Base-by-base conservation (phyloP, 352 stramenopile genomes). In the Pythium folliculosum region DNA sequence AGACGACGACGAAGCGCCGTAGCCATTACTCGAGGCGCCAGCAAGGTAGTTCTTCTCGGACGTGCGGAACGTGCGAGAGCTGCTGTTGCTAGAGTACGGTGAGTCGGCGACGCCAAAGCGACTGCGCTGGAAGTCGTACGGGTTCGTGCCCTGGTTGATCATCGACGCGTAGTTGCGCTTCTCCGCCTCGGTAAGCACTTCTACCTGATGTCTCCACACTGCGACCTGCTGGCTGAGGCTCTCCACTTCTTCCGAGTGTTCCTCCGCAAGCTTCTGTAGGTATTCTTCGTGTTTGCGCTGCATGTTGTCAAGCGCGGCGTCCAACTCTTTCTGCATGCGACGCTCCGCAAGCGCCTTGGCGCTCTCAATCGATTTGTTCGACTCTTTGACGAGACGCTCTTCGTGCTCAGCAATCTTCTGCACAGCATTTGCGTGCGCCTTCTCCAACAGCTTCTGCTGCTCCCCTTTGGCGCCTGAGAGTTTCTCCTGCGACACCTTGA, bases 161-260 rank as follows among this genome's bases (percentile, higher is more conserved):
- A 89, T 75, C 35, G 82, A 73, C 27, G 77, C 78, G 21, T 91
- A 92, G 59, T 90, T 91, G 27, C 86, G 84, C 70, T 88, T 89
- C 66, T 94, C 86, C 1, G 85, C 82, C 47, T 94, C 86, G 2
- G 86, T 94, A 3, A 94, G 60, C 43, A 94, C 86, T 67, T 94
- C 86, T 12, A 94, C 86, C 60, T 94, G 86, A 53, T 94, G 86
- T 21, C 86, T 81, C 86, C 86, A 94, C 60, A 94, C 81, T 0
- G 80, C 81, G 44, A 94, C 80, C 68, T 94, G 86, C 59, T 94
- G 86, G 70, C 80, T 86, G 7, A 94, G 61, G 63, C 84, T 89
- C 61, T 94, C 86, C 12, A 92, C 81, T 61, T 94, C 86, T 57
- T 94, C 86, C 8, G 82, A 87, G 55, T 94, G 85, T 44, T 94